Evolutionary conservation across 2,329 filamentous ascomycete genomes (phyloP).

Genomic region (Pseudocercospora vitis): DNA sequence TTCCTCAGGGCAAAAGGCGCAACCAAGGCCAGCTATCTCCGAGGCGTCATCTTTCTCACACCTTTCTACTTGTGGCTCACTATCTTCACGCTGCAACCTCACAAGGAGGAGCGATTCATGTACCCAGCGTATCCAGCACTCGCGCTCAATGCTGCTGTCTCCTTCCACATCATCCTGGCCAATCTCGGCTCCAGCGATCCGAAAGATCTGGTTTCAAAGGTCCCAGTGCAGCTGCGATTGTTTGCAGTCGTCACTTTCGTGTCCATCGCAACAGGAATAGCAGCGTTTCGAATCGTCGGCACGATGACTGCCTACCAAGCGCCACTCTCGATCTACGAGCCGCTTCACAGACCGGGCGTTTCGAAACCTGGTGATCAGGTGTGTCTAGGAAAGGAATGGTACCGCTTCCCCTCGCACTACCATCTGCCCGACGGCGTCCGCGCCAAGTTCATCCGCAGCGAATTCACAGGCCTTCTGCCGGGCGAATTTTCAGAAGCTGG

Average conservation of each 20-base stretch:
- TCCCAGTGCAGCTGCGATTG: constrained; percentile 75
- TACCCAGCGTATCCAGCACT: constrained; percentile 93
- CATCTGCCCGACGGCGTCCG: constrained; percentile 80
- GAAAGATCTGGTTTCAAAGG: constrained; percentile 63
- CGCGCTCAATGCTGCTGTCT: constrained; percentile 81
- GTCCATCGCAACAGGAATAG: constrained; percentile 52
- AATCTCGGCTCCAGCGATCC: constrained; percentile 71
- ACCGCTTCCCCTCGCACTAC: constrained; percentile 92
- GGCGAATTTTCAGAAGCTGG: constrained; percentile 82
- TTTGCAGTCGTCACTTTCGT: constrained; percentile 59
- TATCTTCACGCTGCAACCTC: constrained; percentile 88
- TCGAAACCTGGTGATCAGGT: constrained; percentile 66
- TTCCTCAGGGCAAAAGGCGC: constrained; percentile 60
- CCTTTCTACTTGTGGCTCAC: constrained; percentile 94
- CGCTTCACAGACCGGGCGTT: constrained; percentile 60
- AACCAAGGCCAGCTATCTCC: constrained; percentile 68
- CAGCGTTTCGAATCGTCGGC: constrained; percentile 71
- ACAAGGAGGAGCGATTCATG: constrained; percentile 99
- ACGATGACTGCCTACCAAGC: constrained; percentile 80
- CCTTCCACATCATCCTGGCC: constrained; percentile 75
- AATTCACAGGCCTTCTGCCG: constrained; percentile 84
- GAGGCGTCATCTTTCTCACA: constrained; percentile 72
- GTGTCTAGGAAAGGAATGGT: constrained; percentile 97
- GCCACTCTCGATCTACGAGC: constrained; percentile 69
- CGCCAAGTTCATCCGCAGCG: constrained; percentile 86